Base-by-base conservation (phyloP, 2,329 filamentous ascomycete species). In the Simplicillium aogashimaense region DNA sequence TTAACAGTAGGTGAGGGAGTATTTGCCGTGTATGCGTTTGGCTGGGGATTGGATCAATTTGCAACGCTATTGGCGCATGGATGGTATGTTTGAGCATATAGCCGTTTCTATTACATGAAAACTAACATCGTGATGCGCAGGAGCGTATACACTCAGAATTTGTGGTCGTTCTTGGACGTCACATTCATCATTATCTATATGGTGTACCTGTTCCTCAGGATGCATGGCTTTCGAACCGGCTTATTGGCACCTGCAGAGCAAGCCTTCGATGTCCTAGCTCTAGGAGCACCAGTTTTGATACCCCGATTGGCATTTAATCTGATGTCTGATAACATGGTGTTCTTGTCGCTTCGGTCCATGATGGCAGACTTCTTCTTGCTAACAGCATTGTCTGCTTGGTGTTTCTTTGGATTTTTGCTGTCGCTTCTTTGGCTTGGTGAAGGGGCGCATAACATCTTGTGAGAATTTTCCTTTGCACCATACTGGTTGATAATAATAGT, bases 101-200 rank as follows among this genome's bases (percentile, higher is more conserved):
- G 18, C 7, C 7, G 7, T 38, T n/a, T n/a, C 10, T 14, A 2
- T 18, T 9, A 15, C 2, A 12, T 2, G 10, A 25, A 48, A 25
- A 45, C 33, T 36, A 20, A 39, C 40, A 39, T 11, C 6, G 5
- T 9, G 20, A 25, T 15, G 30, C 29, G 42, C 36, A 76, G 84
- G 84, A 76, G 78, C 43, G 86, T 92, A 1, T 89, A 92, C 53
- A 88, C 86, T 0, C 85, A 94, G 56, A 90, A 92, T 50, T 65
- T 94, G 3, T 94, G 86, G 86, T 87, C 85, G 0, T 92, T 94
- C 52, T 72, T 94, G 13, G 86, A 92, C 55, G 78, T 90, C 36
- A 78, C 77, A 4, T 94, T 90, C 52, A 74, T 79, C n/a, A 51
- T 70, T 33, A 81, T 92, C 28, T 92, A 85, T 54, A 65, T 71